Base-by-base conservation (phyloP, 345 rosid genomes). In the Balakata baccata region DNA sequence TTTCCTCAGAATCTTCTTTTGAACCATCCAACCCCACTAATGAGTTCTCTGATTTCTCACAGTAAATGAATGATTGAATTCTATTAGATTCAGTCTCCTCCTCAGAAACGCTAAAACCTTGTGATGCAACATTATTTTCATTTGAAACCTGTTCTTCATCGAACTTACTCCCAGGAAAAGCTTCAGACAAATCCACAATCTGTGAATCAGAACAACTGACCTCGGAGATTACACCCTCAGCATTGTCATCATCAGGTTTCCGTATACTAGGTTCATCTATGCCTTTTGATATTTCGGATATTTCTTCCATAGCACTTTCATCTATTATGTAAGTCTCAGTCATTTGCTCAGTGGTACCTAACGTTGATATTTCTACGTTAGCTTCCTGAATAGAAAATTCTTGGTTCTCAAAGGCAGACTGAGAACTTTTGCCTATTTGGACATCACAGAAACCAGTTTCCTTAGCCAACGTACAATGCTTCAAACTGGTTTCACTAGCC, bases 21-120 rank as follows among this genome's bases (percentile, higher is more conserved):
- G 77, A 74, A 73, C 78, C 84, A 75, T 73, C 74, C 52, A 70
- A 77, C 66, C 77, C 79, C 46, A 79, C 46, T 37, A 57, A 46
- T 14, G 78, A 80, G 63, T 77, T 81, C 54, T 74, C 79, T 14
- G 89, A 70, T 47, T 83, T 75, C 84, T 79, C 80, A 20, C 81
- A 34, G 51, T 58, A 64, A 39, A 59, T 63, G 73, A 75, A 73
- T n/a, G 88, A 74, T 38, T 77, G 77, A 76, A 71, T 72, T 61
- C 74, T 74, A 66, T 59, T 64, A 13, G 82, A 69, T 20, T 14
- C 79, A 72, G 20, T 79, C 64, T 85, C 87, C 76, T 81, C 73
- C 63, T 70, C 66, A 46, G 78, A 65, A 69, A 49, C 22, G 39
- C 59, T 74, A 78, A 49, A 46, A 52, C 74, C 61, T 64, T 81